These are phyloP conservation scores for Lactarius sp. DNA, from an alignment of 768 basidiomycete genomes.

Conservation along the genomic window DNA sequence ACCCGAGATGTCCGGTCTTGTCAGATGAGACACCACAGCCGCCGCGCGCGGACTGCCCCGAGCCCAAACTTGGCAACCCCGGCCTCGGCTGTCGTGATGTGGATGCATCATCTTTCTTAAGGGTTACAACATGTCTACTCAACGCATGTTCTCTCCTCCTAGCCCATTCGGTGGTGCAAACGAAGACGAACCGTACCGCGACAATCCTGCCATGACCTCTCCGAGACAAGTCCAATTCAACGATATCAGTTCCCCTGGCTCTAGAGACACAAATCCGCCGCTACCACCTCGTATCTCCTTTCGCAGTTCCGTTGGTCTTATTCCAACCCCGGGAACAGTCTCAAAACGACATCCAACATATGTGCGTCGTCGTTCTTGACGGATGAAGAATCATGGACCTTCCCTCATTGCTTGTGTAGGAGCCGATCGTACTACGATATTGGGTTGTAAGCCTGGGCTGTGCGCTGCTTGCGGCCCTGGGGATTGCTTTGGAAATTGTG, in stretches of 20 bases:
- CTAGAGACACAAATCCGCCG: not conserved
- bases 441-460: slow-evolving; percentile 13
- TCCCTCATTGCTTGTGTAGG: slow-evolving; percentile 1
- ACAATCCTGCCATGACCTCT: not conserved
- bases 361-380: not conserved
- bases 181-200: not conserved
- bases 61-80: too few relatives aligned
- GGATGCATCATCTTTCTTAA: too few relatives aligned
- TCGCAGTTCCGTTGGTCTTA: slow-evolving; percentile 6
- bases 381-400: too few relatives aligned
- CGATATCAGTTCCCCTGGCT: not conserved
- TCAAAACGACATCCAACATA: slow-evolving; percentile 14
- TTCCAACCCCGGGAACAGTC: slow-evolving; percentile 15
- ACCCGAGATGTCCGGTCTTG: too few relatives aligned
- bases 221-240: not conserved
- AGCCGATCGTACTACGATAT: slow-evolving; percentile 1
- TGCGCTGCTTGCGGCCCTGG: not conserved
- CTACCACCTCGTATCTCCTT: not conserved
- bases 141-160: too few relatives aligned
- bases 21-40: too few relatives aligned
- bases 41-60: too few relatives aligned
- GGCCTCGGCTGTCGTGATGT: too few relatives aligned
- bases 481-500: slow-evolving; percentile 19
- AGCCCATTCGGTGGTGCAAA: not conserved
- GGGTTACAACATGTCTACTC: not conserved